These are phyloP conservation scores for Cairneyella variabilis DNA, from an alignment of 495 filamentous ascomycete genomes.

Conservation along the genomic window DNA sequence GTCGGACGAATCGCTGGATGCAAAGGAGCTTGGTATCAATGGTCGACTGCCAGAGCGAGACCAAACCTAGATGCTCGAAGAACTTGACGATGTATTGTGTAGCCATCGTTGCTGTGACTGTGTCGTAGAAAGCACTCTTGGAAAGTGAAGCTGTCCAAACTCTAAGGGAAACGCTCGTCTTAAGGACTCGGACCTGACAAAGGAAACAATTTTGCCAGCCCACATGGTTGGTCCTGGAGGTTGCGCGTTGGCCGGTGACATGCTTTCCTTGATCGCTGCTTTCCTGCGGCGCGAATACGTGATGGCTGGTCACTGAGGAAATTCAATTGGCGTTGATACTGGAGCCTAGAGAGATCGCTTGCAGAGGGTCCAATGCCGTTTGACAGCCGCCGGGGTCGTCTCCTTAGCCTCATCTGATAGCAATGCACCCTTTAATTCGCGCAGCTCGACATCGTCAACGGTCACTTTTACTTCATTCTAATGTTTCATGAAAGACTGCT, in stretches of 20 bases:
- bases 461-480: neutral
- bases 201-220: too few relatives aligned
- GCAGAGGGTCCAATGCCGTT: neutral
- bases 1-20: slow-evolving; percentile 68
- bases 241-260: too few relatives aligned
- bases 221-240: neutral
- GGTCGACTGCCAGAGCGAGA: slow-evolving; percentile 39
- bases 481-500: too few relatives aligned
- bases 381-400: neutral
- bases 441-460: neutral
- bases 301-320: neutral
- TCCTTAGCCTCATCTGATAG: neutral
- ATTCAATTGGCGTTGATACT: neutral
- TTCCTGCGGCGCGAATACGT: neutral
- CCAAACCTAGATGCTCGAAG: slow-evolving; percentile 37
- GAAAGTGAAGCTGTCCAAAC: neutral
- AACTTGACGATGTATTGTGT: slow-evolving; percentile 10
- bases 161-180: too few relatives aligned
- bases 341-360: neutral
- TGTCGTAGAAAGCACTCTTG: neutral
- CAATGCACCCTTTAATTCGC: neutral
- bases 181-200: too few relatives aligned
- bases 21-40: slow-evolving; percentile 70
- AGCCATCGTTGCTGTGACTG: slow-evolving; percentile 5
- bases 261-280: neutral